Evolutionary conservation across 75 land plant species (phyloP), one percentile per base, ranked within the genome.

Genomic region (Chamaecyparis obtusa): DNA sequence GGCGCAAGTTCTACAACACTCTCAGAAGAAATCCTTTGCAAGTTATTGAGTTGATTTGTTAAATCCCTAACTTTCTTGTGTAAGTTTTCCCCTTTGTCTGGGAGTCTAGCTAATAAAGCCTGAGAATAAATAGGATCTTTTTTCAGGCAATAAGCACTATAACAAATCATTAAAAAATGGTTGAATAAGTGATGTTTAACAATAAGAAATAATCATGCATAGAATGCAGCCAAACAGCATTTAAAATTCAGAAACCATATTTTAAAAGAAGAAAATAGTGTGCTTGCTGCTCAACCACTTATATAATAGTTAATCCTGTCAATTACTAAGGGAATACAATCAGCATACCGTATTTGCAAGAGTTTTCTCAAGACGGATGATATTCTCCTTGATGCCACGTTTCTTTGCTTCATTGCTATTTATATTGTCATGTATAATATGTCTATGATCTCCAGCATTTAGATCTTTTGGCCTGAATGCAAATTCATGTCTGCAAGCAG

Each of bases 1-100:
- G 64, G 64, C 11, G 36, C 57, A 84, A 56, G 9, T 43, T 43
- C 56, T 51, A 54, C 85, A 56, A 11, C 27, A 56, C 17, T 54
- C 41, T 16, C 3, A 19, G 86, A 55, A 67, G 87, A 46, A 33
- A 85, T 67, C 32, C 64, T 44, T 67, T 85, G 37, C 21, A 88
- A 5, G 41, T 84, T 89, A 15, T 90, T 75, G 9, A 96, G 93
- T 89, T 93, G 85, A 14, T 36, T 57, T 13, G 87, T 90, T 85
- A 96, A 77, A 43, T 91, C 95, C 33, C 76, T 81, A 10, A 96
- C 79, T 84, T 93, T 93, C 88, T 87, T 93, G 13, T 87, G 60
- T 19, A 96, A 39, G 51, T 91, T 94, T 16, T 88, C 91, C 32
- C 98, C 98, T 37, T 90, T 88, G 69, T 96, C 98, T 27, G 98